Percentiles rank a stretch among this genome's conserved stretches.
Evolutionary conservation across 2,329 filamentous ascomycete genomes (phyloP).

Genomic region (Beauveria varroae): DNA sequence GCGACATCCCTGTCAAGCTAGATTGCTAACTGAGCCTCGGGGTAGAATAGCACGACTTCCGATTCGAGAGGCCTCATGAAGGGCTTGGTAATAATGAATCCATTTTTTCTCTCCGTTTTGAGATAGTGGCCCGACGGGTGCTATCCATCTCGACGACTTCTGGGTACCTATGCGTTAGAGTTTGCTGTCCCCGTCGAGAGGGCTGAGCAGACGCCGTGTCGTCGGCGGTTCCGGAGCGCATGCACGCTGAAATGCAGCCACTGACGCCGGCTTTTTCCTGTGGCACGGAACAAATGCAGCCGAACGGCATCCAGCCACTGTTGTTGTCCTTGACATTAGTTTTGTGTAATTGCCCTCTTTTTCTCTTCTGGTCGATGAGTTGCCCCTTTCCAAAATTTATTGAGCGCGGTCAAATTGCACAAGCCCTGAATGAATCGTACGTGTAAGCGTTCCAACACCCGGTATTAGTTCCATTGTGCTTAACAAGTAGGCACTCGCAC

Average conservation of each 20-base stretch:
- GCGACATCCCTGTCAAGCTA: background rate
- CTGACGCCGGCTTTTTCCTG: background rate
- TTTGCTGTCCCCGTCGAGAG: background rate
- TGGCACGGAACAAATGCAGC: background rate
- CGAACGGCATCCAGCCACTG: background rate
- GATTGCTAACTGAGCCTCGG: background rate
- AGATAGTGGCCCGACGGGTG: background rate
- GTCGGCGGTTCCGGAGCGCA: conserved; percentile 5
- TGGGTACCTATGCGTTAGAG: background rate
- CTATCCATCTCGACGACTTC: background rate
- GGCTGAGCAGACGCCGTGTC: conserved; percentile 8
- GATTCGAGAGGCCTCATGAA: background rate
- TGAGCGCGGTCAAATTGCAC: background rate
- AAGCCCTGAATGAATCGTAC: background rate
- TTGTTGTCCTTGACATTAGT: too few species aligned
- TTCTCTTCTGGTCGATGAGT: background rate
- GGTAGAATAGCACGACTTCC: background rate
- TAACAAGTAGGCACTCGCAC: too few species aligned
- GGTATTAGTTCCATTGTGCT: too few species aligned
- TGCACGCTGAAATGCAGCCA: conserved; percentile 8
- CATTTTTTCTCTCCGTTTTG: background rate
- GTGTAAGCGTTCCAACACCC: too few species aligned
- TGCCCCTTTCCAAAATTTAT: background rate
- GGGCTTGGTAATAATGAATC: background rate
- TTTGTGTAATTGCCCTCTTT: background rate